A percentile compares a stretch with the other conserved stretches of the same genome.
These are phyloP conservation scores for Fusarium bulbicola DNA, from an alignment of 2,329 filamentous ascomycete genomes.

Conservation along the genomic window DNA sequence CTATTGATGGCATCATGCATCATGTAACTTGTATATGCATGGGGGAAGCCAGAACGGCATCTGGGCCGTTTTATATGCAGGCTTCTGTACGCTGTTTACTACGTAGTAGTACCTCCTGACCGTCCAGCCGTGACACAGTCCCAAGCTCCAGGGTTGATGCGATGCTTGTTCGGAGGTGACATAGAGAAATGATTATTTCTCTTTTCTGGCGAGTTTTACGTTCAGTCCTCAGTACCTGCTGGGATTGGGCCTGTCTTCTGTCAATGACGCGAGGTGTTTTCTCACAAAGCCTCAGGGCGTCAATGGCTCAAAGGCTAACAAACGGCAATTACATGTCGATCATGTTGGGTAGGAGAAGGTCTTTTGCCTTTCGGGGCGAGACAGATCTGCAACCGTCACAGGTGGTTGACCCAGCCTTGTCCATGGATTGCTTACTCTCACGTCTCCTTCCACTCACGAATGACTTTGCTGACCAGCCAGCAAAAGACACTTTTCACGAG, in stretches of 20 bases:
- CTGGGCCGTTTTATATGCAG: constrained; percentile 23
- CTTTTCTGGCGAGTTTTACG: background rate
- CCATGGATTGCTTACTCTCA: constrained; percentile 25
- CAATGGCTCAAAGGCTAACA: constrained; percentile 2
- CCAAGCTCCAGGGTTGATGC: background rate
- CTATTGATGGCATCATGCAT: constrained; percentile 34
- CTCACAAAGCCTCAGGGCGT: background rate
- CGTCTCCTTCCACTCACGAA: background rate
- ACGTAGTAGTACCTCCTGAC: constrained; percentile 4
- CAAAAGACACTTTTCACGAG: constrained; percentile 6
- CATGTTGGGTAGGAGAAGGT: constrained; percentile 12
- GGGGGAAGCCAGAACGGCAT: constrained; percentile 19
- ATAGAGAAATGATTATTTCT: background rate
- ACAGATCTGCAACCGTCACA: constrained; percentile 37
- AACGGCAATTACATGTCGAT: constrained; percentile 14
- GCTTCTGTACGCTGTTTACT: constrained; percentile 6
- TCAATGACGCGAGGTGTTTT: background rate
- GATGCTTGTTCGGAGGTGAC: background rate
- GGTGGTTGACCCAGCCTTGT: constrained; percentile 14
- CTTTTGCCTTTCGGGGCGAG: constrained; percentile 20
- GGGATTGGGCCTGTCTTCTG: background rate
- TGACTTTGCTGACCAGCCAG: constrained; percentile 14
- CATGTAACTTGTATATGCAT: constrained; percentile 25
- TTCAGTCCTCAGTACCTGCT: background rate
- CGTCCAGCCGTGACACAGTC: constrained; percentile 10